Percentiles rank a stretch among this genome's conserved stretches.
phyloP scores from a whole-genome alignment of 441 rosid genomes.

The Aquilaria agallochum region DNA sequence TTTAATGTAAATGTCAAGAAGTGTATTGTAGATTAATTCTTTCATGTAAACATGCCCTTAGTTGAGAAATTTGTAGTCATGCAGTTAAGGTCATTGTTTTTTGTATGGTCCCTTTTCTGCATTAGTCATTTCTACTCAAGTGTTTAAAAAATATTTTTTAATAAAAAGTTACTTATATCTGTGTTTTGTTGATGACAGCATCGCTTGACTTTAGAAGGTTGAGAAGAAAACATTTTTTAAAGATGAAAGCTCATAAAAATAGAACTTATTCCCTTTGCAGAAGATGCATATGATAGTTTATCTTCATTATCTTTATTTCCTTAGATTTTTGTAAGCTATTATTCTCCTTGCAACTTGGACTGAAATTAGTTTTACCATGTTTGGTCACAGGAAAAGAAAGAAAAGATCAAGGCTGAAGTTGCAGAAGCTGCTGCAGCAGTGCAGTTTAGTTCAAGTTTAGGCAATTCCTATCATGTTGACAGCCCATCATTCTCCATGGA shows the following conservation, averaged over 20 bases:
- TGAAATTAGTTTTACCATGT: constrained; percentile 11
- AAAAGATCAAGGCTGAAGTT: constrained; percentile 74
- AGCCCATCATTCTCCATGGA: constrained; percentile 70
- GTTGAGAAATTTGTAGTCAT: no score
- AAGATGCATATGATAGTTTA: not conserved
- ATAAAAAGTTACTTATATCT: no score
- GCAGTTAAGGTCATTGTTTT: no score
- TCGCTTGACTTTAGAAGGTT: not conserved
- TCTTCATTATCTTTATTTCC: not conserved
- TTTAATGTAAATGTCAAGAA: no score
- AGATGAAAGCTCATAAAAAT: not conserved
- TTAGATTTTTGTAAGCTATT: not conserved
- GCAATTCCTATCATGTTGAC: constrained; percentile 30
- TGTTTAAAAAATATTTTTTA: no score
- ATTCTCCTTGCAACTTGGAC: not conserved
- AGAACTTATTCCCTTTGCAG: no score
- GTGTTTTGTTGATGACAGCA: no score
- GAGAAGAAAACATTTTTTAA: not conserved
- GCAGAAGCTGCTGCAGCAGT: constrained; percentile 39
- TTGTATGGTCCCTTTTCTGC: no score
- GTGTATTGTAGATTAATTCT: no score
- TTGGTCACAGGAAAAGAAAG: constrained; percentile 59
- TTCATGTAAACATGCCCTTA: no score
- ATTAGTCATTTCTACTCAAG: no score
- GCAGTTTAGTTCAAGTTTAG: constrained; percentile 36